A percentile compares a stretch with the other conserved stretches of the same genome.
Evolutionary conservation across 208 protist genomes (phyloP).

Genomic region (Acanthamoeba royreba): DNA sequence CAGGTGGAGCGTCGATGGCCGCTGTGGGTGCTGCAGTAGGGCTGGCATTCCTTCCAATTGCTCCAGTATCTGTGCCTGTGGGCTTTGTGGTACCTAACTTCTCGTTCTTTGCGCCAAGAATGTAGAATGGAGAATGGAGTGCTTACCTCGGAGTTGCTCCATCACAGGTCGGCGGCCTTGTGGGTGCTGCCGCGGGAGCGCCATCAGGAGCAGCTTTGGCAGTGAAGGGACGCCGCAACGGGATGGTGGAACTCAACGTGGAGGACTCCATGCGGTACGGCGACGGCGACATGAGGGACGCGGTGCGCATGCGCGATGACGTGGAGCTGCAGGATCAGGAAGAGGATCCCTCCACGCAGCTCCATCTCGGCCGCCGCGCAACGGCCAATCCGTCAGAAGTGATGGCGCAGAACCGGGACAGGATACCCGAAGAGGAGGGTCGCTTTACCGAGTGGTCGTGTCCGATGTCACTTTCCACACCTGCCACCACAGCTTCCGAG

Average conservation of each 20-base stretch:
- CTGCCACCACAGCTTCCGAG: neutral
- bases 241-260: neutral
- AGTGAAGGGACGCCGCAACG: neutral
- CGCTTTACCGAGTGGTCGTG: neutral
- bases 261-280: neutral
- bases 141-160: neutral
- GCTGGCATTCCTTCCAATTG: neutral
- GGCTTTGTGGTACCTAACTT: neutral
- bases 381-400: neutral
- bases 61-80: neutral
- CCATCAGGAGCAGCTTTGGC: neutral
- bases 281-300: neutral
- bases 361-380: no score
- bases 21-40: neutral
- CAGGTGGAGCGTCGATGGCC: neutral
- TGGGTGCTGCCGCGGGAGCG: neutral
- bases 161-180: neutral
- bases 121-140: neutral
- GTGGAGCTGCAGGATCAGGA: neutral
- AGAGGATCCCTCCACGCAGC: neutral
- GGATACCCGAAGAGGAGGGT: neutral
- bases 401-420: neutral
- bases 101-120: neutral
- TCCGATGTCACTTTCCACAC: neutral
- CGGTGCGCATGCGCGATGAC: neutral